phyloP scores from a whole-genome alignment of 2,329 filamentous ascomycete genomes.

The Paecilomyces fulvus region DNA sequence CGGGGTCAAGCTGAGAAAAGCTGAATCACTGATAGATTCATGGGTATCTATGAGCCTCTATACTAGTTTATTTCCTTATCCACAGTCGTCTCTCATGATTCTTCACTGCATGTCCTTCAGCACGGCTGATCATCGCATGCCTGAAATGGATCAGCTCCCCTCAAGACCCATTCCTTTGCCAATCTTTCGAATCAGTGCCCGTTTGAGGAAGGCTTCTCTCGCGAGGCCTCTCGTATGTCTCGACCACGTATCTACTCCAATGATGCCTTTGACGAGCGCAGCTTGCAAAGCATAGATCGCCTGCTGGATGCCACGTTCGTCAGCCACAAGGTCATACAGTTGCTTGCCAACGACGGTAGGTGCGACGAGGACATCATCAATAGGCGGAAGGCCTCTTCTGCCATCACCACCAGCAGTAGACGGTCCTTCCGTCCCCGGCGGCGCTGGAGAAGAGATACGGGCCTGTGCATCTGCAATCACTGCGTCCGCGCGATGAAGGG shows the following conservation, averaged over 20 bases:
- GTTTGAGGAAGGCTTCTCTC: constrained; percentile 40
- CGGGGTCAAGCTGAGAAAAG: neutral
- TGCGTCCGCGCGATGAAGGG: constrained; percentile 67
- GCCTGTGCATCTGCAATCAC: constrained; percentile 65
- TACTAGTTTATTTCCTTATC: neutral
- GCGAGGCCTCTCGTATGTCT: constrained; percentile 39
- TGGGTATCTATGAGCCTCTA: neutral
- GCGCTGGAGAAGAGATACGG: constrained; percentile 32
- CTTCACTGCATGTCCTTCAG: neutral
- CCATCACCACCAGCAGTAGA: constrained; percentile 16
- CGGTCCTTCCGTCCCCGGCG: constrained; percentile 10
- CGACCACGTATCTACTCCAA: constrained; percentile 39
- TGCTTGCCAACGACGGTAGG: constrained; percentile 90
- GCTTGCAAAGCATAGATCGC: constrained; percentile 60
- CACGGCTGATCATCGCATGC: neutral
- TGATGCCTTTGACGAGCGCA: constrained; percentile 37
- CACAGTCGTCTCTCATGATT: neutral
- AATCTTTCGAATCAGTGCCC: constrained; percentile 39
- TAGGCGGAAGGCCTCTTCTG: constrained; percentile 53
- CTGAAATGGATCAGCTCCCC: constrained; percentile 7
- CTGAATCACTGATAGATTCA: neutral
- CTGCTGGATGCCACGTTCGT: constrained; percentile 79
- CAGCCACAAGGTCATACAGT: constrained; percentile 78
- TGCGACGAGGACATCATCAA: constrained; percentile 88
- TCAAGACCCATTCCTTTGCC: constrained; percentile 38